phyloP scores from a whole-genome alignment of 805 yeast species.

The Wickerhamomyces sydowiorum region DNA sequence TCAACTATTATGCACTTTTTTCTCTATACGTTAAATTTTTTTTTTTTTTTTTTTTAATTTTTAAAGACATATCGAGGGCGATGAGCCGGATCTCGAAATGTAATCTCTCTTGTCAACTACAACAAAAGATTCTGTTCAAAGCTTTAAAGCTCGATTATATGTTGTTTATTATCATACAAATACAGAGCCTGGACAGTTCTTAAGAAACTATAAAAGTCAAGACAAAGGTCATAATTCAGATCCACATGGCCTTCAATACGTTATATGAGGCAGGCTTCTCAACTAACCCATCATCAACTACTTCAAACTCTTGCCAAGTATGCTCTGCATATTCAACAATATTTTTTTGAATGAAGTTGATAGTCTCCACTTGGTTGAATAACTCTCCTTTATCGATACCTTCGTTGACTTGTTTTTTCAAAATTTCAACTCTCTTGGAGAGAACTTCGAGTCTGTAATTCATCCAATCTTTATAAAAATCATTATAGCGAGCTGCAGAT shows the following conservation, averaged over 20 bases:
- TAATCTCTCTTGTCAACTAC: too few species aligned
- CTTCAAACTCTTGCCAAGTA: slow-evolving; percentile 31
- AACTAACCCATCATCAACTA: slow-evolving; percentile 23
- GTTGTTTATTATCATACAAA: too few species aligned
- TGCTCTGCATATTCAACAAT: slow-evolving; percentile 24
- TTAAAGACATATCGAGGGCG: background rate
- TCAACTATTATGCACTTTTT: too few species aligned
- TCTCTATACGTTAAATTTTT: background rate
- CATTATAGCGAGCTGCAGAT: slow-evolving; percentile 30
- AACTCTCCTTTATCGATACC: slow-evolving; percentile 20
- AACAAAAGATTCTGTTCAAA: too few species aligned
- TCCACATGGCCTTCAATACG: background rate
- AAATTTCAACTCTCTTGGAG: slow-evolving; percentile 24
- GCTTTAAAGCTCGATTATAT: too few species aligned
- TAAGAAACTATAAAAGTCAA: too few species aligned
- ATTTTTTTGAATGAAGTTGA: slow-evolving; percentile 24
- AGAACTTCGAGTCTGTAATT: slow-evolving; percentile 32
- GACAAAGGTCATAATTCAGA: too few species aligned
- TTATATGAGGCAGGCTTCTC: slow-evolving; percentile 19
- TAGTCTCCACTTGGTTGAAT: slow-evolving; percentile 32
- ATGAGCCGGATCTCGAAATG: background rate
- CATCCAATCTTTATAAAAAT: slow-evolving; percentile 35
- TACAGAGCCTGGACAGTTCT: too few species aligned
- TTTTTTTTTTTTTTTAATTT: background rate
- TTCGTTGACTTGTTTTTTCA: slow-evolving; percentile 20